These are phyloP conservation scores for Entoloma clypeatum DNA, from an alignment of 1,284 basidiomycete species.

Conservation along the genomic window DNA sequence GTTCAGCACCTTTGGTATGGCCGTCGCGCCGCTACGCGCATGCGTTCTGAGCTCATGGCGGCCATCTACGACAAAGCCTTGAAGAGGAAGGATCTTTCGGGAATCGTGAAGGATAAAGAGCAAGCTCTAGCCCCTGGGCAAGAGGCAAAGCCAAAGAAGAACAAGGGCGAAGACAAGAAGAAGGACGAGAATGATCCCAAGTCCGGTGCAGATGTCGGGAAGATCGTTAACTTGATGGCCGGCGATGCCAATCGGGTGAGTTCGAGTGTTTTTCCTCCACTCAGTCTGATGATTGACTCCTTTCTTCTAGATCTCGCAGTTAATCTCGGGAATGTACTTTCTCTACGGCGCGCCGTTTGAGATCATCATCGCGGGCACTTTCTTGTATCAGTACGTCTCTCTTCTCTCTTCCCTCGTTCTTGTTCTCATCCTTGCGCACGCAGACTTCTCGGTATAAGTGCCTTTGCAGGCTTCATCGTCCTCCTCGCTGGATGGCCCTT, in stretches of 20 bases:
- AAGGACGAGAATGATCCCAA: slow-evolving; percentile 51
- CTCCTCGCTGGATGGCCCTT: slow-evolving; percentile 72
- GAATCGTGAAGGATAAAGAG: slow-evolving; percentile 59
- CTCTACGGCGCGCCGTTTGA: slow-evolving; percentile 79
- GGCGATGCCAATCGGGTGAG: slow-evolving; percentile 56
- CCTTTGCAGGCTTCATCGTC: slow-evolving; percentile 84
- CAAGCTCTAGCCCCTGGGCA: no score
- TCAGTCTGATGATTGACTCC: not conserved
- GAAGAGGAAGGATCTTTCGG: slow-evolving; percentile 81
- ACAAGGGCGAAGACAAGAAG: slow-evolving; percentile 35
- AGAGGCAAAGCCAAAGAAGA: slow-evolving; percentile 34
- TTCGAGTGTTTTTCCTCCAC: not conserved
- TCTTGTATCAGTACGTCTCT: slow-evolving; percentile 71
- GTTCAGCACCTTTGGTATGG: slow-evolving; percentile 78
- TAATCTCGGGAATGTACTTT: slow-evolving; percentile 52
- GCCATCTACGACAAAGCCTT: slow-evolving; percentile 90
- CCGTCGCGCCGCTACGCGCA: slow-evolving; percentile 65
- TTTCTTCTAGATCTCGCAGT: slow-evolving; percentile 40
- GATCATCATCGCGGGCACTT: slow-evolving; percentile 68
- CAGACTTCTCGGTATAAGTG: slow-evolving; percentile 79
- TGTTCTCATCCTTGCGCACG: not conserved
- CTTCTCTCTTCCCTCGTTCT: slow-evolving; percentile 6
- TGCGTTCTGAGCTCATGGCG: slow-evolving; percentile 73
- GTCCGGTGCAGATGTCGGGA: slow-evolving; percentile 69
- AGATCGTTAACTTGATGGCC: slow-evolving; percentile 79